Conservation (phyloP, 2,329 filamentous ascomycete genomes). For the Alternaria brassicae region DNA sequence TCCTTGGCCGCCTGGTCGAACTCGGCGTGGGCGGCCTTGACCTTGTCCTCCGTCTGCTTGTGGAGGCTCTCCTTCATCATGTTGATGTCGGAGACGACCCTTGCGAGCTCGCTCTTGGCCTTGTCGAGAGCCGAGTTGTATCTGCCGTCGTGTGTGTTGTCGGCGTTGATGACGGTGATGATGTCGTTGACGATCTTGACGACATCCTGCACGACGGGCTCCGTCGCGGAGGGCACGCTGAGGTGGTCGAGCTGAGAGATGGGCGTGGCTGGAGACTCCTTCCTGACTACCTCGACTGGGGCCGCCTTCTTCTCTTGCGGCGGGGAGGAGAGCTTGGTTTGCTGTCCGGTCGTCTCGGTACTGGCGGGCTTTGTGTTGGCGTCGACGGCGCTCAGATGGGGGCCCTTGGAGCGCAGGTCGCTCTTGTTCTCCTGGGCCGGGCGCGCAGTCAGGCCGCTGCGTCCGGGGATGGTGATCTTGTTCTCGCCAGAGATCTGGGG, state of each 20-base stretch:
- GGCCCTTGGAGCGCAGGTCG: conserved; percentile 55
- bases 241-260: conserved; percentile 76
- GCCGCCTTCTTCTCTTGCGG: conserved; percentile 36
- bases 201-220: conserved; percentile 89
- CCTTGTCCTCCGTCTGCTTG: conserved; percentile 75
- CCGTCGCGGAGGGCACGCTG: conserved; percentile 74
- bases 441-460: conserved; percentile 84
- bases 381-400: conserved; percentile 68
- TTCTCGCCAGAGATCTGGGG: conserved; percentile 63
- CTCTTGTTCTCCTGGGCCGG: conserved; percentile 65
- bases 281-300: conserved; percentile 22
- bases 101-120: conserved; percentile 82
- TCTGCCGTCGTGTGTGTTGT: conserved; percentile 73
- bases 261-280: conserved; percentile 35
- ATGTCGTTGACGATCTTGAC: conserved; percentile 96
- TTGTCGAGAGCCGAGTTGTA: conserved; percentile 81
- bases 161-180: conserved; percentile 90
- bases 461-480: conserved; percentile 81
- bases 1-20: conserved; percentile 89
- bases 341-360: conserved; percentile 10
- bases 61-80: conserved; percentile 73
- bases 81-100: conserved; percentile 79
- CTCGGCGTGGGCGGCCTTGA: conserved; percentile 73
- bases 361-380: conserved; percentile 49
- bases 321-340: conserved; percentile 38